Conservation (phyloP, 495 filamentous ascomycete genomes). For the Daldinia grandis region DNA sequence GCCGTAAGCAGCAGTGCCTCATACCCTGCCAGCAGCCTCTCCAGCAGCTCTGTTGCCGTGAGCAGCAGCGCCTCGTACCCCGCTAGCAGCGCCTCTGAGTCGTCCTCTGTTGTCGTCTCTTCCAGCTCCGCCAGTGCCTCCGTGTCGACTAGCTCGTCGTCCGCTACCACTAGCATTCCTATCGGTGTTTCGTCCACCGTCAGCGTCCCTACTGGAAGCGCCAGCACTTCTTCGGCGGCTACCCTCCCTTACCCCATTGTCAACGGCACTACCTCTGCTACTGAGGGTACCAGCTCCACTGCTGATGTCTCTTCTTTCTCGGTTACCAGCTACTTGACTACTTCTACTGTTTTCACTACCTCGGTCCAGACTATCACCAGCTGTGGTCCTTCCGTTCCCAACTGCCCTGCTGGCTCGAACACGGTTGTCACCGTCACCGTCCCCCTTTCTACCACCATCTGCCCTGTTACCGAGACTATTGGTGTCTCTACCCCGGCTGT, state of each 20-base stretch:
- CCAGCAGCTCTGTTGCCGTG: background rate
- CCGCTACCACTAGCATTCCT: constrained; percentile 25
- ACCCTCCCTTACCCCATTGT: constrained; percentile 32
- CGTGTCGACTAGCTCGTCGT: background rate
- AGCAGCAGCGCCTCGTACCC: constrained; percentile 9
- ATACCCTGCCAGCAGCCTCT: constrained; percentile 22
- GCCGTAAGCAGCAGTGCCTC: background rate
- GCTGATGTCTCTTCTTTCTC: constrained; percentile 37
- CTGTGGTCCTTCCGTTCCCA: constrained; percentile 63
- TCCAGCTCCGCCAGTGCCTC: constrained; percentile 31
- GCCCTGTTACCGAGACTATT: constrained; percentile 56
- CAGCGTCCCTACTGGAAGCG: constrained; percentile 18
- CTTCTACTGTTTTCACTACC: constrained; percentile 70
- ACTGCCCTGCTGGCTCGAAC: constrained; percentile 65
- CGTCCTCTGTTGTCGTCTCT: constrained; percentile 18
- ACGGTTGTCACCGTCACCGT: constrained; percentile 64
- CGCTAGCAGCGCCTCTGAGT: constrained; percentile 14
- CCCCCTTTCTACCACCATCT: constrained; percentile 70
- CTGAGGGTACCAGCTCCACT: constrained; percentile 40
- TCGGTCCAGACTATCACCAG: constrained; percentile 65
- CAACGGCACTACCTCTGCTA: constrained; percentile 39
- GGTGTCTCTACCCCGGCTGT: constrained; percentile 34
- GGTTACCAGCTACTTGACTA: constrained; percentile 55
- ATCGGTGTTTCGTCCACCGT: constrained; percentile 23
- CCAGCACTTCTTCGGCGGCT: constrained; percentile 26